phyloP scores from a whole-genome alignment of 208 protist genomes.

The Leishmania amazonensis region DNA sequence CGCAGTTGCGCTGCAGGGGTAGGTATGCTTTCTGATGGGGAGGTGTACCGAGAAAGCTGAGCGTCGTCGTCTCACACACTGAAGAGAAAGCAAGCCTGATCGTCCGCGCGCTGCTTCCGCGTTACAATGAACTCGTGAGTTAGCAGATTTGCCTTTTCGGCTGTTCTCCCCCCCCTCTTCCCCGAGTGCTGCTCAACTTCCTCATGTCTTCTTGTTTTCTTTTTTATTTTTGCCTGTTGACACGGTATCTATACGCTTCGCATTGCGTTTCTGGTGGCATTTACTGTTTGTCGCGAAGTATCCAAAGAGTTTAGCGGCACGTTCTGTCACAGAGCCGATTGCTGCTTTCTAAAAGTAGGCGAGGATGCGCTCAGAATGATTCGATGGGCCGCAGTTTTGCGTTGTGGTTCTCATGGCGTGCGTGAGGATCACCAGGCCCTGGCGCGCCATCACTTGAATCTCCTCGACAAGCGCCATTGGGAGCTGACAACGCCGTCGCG shows the following conservation, averaged over 20 bases:
- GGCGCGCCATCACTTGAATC: constrained; percentile 33
- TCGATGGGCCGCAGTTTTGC: constrained; percentile 7
- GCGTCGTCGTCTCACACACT: too few species aligned
- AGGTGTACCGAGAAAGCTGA: neutral
- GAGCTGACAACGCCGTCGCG: constrained; percentile 71
- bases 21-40: neutral
- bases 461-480: constrained; percentile 54
- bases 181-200: too few species aligned
- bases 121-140: neutral
- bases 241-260: neutral
- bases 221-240: too few species aligned
- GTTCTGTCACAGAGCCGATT: neutral
- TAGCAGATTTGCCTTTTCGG: neutral
- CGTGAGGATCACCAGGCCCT: constrained; percentile 33
- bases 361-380: constrained; percentile 26
- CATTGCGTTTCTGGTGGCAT: neutral
- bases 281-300: neutral
- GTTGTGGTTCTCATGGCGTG: constrained; percentile 15
- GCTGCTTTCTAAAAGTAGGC: neutral
- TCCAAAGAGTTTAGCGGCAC: neutral
- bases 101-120: neutral
- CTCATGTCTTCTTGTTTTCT: neutral
- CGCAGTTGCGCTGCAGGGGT: neutral
- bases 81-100: neutral
- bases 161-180: too few species aligned